These are phyloP conservation scores for Polysphondylium violaceum DNA, from an alignment of 78 protist species.

Conservation along the genomic window DNA sequence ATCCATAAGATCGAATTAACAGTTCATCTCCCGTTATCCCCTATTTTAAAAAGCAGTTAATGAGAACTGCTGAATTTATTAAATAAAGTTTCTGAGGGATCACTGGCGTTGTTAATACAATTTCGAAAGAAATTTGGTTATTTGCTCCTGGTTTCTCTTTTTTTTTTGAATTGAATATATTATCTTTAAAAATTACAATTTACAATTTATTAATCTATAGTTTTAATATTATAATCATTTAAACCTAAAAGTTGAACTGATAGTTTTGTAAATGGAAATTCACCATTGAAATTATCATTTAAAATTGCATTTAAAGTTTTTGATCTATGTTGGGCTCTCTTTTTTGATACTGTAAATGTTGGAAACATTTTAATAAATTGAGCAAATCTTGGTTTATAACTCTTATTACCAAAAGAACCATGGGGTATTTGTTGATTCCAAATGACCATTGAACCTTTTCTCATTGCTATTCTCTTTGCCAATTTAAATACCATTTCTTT, in stretches of 20 bases:
- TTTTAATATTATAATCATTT: constrained; percentile 3
- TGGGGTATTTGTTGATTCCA: constrained; percentile 79
- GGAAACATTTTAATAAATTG: constrained; percentile 76
- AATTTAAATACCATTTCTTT: constrained; percentile 21
- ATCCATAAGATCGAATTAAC: too few relatives aligned
- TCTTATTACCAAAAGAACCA: constrained; percentile 36
- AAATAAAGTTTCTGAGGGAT: too few relatives aligned
- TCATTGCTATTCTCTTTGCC: constrained; percentile 57
- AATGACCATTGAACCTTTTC: constrained; percentile 58
- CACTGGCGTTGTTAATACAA: too few relatives aligned
- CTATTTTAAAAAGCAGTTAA: too few relatives aligned
- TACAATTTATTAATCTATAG: constrained; percentile 11
- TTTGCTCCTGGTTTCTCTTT: too few relatives aligned
- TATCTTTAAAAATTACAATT: too few relatives aligned
- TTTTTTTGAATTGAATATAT: too few relatives aligned
- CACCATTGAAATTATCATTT: neutral
- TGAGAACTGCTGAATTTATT: too few relatives aligned
- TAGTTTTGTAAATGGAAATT: constrained; percentile 34
- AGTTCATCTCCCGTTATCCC: too few relatives aligned
- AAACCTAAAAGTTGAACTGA: constrained; percentile 13
- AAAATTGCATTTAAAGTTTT: neutral
- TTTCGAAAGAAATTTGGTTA: too few relatives aligned
- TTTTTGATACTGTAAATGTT: neutral
- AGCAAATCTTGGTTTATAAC: constrained; percentile 40
- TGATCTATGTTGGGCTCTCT: constrained; percentile 18